A percentile compares a stretch with the other conserved stretches of the same genome.
These are phyloP conservation scores for Bodo saltans DNA, from an alignment of 78 protist genomes.

Conservation along the genomic window DNA sequence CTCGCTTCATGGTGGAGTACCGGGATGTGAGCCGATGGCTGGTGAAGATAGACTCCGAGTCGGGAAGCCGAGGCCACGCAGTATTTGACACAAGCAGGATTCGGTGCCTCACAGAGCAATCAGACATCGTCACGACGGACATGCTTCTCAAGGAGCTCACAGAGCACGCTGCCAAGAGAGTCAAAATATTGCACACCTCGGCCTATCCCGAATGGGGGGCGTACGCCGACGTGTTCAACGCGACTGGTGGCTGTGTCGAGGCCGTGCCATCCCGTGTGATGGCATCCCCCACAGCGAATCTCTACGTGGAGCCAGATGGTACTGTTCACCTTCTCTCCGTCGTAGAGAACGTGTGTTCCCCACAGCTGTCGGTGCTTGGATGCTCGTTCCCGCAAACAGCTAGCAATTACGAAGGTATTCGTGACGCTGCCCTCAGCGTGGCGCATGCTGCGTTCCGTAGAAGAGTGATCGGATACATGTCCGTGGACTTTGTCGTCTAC, in stretches of 20 bases:
- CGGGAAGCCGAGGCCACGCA: slow-evolving; percentile 33
- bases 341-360: slow-evolving; percentile 27
- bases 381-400: slow-evolving; percentile 28
- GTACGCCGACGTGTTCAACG: not conserved
- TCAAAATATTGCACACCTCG: not conserved
- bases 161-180: not conserved
- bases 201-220: slow-evolving; percentile 12
- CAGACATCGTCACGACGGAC: not conserved
- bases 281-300: slow-evolving; percentile 4
- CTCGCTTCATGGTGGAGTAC: slow-evolving; percentile 7
- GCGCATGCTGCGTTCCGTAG: not conserved
- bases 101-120: not conserved
- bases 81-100: not conserved
- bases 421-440: slow-evolving; percentile 32
- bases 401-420: slow-evolving; percentile 10
- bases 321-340: not conserved
- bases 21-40: slow-evolving; percentile 33
- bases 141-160: not conserved
- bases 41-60: slow-evolving; percentile 41
- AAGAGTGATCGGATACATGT: slow-evolving; percentile 11
- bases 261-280: slow-evolving; percentile 23
- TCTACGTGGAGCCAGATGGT: slow-evolving; percentile 42
- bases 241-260: slow-evolving; percentile 29
- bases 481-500: slow-evolving; percentile 30
- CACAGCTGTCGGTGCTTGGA: not conserved